These are phyloP conservation scores for Wickerhamiella sergipiensis DNA, from an alignment of 805 yeast species.

Conservation along the genomic window DNA sequence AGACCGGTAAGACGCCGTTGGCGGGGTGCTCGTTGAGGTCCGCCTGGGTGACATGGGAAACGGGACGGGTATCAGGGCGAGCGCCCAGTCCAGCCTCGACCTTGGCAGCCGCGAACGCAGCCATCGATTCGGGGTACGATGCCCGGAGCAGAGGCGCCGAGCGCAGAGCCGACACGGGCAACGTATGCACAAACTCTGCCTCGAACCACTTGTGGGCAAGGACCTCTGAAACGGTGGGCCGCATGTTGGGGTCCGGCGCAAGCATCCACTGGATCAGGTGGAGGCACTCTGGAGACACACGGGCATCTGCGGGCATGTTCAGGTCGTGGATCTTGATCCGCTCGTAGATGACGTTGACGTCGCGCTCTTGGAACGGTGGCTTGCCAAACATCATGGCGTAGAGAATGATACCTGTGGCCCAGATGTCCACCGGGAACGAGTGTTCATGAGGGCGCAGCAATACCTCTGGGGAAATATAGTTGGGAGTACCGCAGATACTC, in stretches of 20 bases:
- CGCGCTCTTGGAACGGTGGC: constrained; percentile 96
- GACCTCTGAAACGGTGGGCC: constrained; percentile 73
- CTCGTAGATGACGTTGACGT: constrained; percentile 82
- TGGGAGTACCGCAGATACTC: constrained; percentile 97
- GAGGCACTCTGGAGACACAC: constrained; percentile 57
- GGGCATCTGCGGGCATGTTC: constrained; percentile 32
- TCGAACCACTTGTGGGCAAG: constrained; percentile 77
- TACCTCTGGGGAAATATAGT: constrained; percentile 97
- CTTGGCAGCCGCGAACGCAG: constrained; percentile 55
- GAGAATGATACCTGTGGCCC: constrained; percentile 97
- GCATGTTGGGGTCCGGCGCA: constrained; percentile 58
- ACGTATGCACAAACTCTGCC: constrained; percentile 53
- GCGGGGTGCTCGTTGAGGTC: constrained; percentile 20
- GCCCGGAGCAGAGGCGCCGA: constrained; percentile 46
- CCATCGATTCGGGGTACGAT: constrained; percentile 46
- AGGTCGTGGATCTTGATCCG: constrained; percentile 76
- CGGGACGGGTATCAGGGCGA: constrained; percentile 10
- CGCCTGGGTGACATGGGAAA: constrained; percentile 29
- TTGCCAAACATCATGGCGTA: constrained; percentile 85
- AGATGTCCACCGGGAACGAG: constrained; percentile 85
- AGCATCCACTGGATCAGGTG: constrained; percentile 53
- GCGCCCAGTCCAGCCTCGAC: constrained; percentile 41
- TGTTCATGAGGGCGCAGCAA: constrained; percentile 60
- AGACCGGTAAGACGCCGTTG: constrained; percentile 56
- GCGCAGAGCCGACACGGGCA: constrained; percentile 49